These are phyloP conservation scores for Aspergillus eucalypticola DNA, from an alignment of 2,329 filamentous ascomycete genomes.

Conservation along the genomic window DNA sequence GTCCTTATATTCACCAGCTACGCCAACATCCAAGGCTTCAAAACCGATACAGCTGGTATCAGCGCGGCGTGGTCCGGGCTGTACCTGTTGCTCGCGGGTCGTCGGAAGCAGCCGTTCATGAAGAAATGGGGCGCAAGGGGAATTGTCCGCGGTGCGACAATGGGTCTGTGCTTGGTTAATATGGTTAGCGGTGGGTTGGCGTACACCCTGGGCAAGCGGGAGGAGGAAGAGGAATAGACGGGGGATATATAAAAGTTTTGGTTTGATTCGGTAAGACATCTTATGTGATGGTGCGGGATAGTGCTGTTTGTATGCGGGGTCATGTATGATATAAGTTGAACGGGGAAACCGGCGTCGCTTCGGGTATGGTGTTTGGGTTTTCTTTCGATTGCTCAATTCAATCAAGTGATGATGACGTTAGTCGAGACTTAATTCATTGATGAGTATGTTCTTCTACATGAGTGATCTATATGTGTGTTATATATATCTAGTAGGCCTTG, in stretches of 20 bases:
- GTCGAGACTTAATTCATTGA: neutral
- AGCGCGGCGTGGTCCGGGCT: conserved; percentile 66
- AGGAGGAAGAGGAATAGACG: conserved; percentile 37
- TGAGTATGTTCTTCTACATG: neutral
- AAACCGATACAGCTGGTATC: conserved; percentile 64
- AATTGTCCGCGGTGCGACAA: conserved; percentile 47
- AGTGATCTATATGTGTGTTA: neutral
- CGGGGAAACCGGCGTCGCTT: conserved; percentile 9
- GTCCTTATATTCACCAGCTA: conserved; percentile 67
- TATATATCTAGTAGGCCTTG: neutral
- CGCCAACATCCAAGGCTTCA: conserved; percentile 63
- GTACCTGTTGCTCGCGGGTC: conserved; percentile 63
- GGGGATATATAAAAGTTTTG: neutral
- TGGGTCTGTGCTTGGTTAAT: conserved; percentile 50
- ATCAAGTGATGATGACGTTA: too few species aligned
- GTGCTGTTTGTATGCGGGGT: neutral
- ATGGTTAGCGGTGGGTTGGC: conserved; percentile 49
- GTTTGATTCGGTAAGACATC: neutral
- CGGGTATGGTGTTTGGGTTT: conserved; percentile 3
- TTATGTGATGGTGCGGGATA: too few species aligned
- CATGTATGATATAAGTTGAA: conserved; percentile 3
- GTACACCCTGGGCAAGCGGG: conserved; percentile 47
- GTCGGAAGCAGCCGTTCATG: conserved; percentile 53
- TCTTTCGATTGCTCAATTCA: neutral
- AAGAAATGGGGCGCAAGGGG: conserved; percentile 50